Conservation (phyloP, 352 stramenopile species). For the Globisporangium lucens region DNA sequence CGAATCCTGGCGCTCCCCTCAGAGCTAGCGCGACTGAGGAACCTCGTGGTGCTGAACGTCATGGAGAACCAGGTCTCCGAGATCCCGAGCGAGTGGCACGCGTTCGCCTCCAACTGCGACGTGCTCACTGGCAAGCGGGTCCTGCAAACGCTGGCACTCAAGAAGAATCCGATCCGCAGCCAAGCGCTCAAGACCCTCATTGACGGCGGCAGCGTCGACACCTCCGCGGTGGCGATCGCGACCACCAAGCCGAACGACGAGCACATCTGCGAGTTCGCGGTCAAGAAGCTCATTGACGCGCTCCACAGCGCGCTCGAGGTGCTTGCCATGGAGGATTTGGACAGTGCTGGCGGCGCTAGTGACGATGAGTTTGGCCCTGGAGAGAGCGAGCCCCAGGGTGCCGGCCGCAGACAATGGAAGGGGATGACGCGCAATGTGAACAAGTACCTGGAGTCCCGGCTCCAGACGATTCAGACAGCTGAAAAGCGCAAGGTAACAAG, state of each 20-base stretch:
- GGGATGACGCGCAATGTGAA: slow-evolving; percentile 42
- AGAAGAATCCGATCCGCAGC: slow-evolving; percentile 41
- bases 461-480: slow-evolving; percentile 21
- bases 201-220: slow-evolving; percentile 25
- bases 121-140: slow-evolving; percentile 11
- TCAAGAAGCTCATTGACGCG: slow-evolving; percentile 52
- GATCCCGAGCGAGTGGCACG: slow-evolving; percentile 48
- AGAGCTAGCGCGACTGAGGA: slow-evolving; percentile 24
- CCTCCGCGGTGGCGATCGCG: background rate
- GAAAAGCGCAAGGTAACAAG: background rate
- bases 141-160: slow-evolving; percentile 40
- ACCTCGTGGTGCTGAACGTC: slow-evolving; percentile 40
- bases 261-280: slow-evolving; percentile 36
- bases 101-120: slow-evolving; percentile 29
- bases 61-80: slow-evolving; percentile 41
- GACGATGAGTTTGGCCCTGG: slow-evolving; percentile 11
- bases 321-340: slow-evolving; percentile 8
- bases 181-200: slow-evolving; percentile 36
- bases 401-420: slow-evolving; percentile 29
- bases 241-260: slow-evolving; percentile 21
- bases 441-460: slow-evolving; percentile 35
- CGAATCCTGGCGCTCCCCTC: slow-evolving; percentile 29
- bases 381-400: background rate
- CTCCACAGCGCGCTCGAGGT: slow-evolving; percentile 26
- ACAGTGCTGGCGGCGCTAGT: background rate